Base-by-base conservation (phyloP, 352 stramenopile species). In the Phytophthora boehmeriae region DNA sequence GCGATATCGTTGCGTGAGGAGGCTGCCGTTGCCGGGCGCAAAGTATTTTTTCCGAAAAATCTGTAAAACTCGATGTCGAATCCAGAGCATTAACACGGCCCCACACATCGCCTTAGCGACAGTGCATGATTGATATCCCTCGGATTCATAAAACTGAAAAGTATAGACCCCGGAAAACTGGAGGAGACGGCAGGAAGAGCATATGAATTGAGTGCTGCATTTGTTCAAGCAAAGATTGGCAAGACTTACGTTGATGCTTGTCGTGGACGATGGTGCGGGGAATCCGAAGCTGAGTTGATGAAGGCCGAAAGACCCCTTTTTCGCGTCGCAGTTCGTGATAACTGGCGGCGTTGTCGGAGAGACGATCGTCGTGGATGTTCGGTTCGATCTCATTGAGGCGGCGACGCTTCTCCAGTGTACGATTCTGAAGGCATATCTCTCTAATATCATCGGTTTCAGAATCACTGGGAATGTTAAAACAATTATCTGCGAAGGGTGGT, bases 131-230 rank as follows among this genome's bases (percentile, higher is more conserved):
- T 0, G 23, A 54, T 5, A 57, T 30, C 8, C 47, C 47, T 23
- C 14, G 11, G 1, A 19, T 34, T 0, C 42, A 41, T 16, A 65
- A 65, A 4, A 47, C 30, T 23, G 49, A 65, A 16, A 53, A 38
- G 14, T 49, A 54, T 0, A 53, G 19, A 14, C 28, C 1, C 57
- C 20, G 2, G 48, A 16, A 13, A 65, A n/a, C 48, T 25, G 47
- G 39, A 6, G 57, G 48, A 2, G n/a, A 17, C 0, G n/a, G n/a
- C n/a, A n/a, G n/a, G n/a, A n/a, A n/a, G n/a, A n/a, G n/a, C n/a
- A n/a, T n/a, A n/a, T n/a, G 39, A 39, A 54, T 30, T 22, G 48
- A 65, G 9, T 65, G 48, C 17, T 59, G 57, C 27, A 54, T 35
- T 5, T 22, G 28, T 35, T 65, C 39, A n/a, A 58, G 42, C 4